These are phyloP conservation scores for Triadica sebifera DNA, from an alignment of 345 rosid genomes.

Conservation along the genomic window DNA sequence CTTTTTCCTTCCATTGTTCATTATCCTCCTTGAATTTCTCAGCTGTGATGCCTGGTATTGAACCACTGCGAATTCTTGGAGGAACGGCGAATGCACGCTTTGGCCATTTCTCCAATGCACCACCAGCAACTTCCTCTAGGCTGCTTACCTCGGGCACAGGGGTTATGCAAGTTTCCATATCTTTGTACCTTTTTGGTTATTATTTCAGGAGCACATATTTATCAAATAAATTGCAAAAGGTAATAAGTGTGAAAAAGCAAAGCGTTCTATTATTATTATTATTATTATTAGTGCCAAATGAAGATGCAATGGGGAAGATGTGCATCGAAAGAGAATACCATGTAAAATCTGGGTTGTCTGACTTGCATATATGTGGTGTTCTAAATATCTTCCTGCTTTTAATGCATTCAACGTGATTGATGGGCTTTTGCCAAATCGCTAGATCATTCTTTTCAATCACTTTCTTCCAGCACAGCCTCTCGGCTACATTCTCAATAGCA, in stretches of 20 bases:
- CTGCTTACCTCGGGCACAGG: conserved; percentile 70
- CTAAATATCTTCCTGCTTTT: conserved; percentile 44
- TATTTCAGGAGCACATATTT: background rate
- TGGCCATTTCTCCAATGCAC: conserved; percentile 85
- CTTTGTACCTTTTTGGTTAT: conserved; percentile 51
- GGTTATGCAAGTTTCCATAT: conserved; percentile 76
- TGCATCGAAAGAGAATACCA: conserved; percentile 46
- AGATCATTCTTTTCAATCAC: conserved; percentile 71
- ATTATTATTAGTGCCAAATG: background rate
- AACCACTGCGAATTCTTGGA: conserved; percentile 72
- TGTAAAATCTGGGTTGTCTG: conserved; percentile 61
- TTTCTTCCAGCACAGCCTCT: conserved; percentile 89
- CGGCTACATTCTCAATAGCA: conserved; percentile 76
- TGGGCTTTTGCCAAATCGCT: conserved; percentile 77
- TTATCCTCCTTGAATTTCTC: conserved; percentile 72
- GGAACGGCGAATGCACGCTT: conserved; percentile 73
- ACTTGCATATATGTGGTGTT: conserved; percentile 67
- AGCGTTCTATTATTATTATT: background rate
- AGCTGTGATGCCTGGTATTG: conserved; percentile 57
- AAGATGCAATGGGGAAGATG: background rate
- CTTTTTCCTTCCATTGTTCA: conserved; percentile 74
- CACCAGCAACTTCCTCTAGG: conserved; percentile 77
- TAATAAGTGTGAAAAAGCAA: conserved; percentile 13
- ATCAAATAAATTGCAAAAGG: background rate
- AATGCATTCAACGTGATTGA: conserved; percentile 74